Conservation (phyloP, 2,329 filamentous ascomycete species). For the Thielaviopsis euricoi region DNA sequence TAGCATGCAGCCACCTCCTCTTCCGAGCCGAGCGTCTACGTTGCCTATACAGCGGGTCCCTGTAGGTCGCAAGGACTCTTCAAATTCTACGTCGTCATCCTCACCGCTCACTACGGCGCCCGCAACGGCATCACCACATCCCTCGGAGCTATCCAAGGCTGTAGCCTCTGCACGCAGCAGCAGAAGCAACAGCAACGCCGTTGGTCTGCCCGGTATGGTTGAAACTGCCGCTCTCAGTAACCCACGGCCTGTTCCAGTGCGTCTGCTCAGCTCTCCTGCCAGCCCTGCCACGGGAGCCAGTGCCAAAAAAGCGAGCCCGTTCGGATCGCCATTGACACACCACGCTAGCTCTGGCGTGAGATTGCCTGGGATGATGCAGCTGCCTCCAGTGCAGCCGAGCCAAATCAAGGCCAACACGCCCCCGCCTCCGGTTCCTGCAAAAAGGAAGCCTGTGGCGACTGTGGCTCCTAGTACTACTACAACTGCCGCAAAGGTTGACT, state of each 20-base stretch:
- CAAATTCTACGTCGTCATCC: neutral
- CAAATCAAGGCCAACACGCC: neutral
- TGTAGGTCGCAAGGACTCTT: neutral
- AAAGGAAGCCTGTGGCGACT: conserved; percentile 17
- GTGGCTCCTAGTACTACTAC: conserved; percentile 13
- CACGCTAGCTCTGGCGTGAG: neutral
- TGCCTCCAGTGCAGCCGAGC: neutral
- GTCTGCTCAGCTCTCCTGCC: neutral
- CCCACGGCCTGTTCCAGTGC: neutral
- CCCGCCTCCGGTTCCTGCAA: conserved; percentile 12
- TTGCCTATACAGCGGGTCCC: neutral
- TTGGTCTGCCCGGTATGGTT: conserved; percentile 3
- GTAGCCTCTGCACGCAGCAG: neutral
- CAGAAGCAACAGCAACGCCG: neutral
- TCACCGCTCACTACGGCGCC: neutral
- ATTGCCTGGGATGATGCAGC: conserved; percentile 3
- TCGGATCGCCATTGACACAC: neutral
- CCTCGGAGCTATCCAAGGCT: neutral
- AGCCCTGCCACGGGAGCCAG: neutral
- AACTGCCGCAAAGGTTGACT: conserved; percentile 24
- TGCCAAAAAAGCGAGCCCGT: neutral
- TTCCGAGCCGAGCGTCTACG: neutral
- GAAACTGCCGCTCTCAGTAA: neutral
- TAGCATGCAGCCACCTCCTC: neutral
- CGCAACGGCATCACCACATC: neutral